Conservation (phyloP, 1,284 basidiomycete genomes). For the Trichosporon inkin region DNA sequence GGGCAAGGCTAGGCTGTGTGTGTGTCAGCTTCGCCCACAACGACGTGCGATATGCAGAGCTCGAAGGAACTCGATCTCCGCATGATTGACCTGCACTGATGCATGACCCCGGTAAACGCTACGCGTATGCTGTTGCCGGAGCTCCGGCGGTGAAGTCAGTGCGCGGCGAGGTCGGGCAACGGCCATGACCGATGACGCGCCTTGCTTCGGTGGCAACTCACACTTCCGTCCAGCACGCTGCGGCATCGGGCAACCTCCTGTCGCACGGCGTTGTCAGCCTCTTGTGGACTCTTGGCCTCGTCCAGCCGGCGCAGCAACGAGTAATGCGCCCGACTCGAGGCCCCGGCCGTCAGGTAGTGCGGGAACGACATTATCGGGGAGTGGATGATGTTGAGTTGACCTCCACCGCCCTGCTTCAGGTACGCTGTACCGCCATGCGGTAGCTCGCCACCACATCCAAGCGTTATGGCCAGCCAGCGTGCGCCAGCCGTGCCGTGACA, state of each 20-base stretch:
- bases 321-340: conserved; percentile 45
- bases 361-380: conserved; percentile 27
- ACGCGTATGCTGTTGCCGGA: background rate
- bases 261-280: conserved; percentile 30
- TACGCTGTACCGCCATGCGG: background rate
- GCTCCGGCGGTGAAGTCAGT: background rate
- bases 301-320: conserved; percentile 37
- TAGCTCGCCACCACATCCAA: too few species aligned
- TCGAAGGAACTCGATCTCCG: too few species aligned
- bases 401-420: background rate
- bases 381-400: background rate
- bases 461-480: too few species aligned
- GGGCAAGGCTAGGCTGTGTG: conserved; percentile 9
- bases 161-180: too few species aligned
- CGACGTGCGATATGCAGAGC: background rate
- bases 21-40: background rate
- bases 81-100: too few species aligned
- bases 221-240: conserved; percentile 15
- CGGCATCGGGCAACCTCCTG: conserved; percentile 27
- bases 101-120: too few species aligned
- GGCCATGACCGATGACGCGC: too few species aligned
- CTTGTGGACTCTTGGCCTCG: conserved; percentile 27
- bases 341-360: conserved; percentile 42
- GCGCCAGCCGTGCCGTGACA: too few species aligned
- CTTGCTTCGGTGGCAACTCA: conserved; percentile 11